These are phyloP conservation scores for Backusella australiensis DNA, from an alignment of 192 early-diverging fungal species.

Conservation along the genomic window DNA sequence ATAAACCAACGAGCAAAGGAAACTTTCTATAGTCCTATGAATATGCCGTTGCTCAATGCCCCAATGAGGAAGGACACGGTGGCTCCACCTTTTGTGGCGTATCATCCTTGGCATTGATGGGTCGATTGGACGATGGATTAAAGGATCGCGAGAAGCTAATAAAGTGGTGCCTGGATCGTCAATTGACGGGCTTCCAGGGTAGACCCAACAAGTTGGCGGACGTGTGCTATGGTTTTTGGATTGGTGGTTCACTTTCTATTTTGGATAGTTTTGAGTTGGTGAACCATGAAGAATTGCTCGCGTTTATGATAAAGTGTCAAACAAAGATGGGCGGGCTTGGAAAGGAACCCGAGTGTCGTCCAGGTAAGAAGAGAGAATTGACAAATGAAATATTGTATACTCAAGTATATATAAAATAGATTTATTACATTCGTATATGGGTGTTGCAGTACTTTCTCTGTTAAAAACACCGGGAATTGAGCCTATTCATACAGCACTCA, in stretches of 20 bases:
- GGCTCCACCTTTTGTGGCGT: slow-evolving; percentile 90
- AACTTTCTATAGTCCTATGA: slow-evolving; percentile 53
- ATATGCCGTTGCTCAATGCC: slow-evolving; percentile 74
- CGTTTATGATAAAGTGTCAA: slow-evolving; percentile 62
- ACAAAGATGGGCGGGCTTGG: slow-evolving; percentile 63
- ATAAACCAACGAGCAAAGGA: background rate
- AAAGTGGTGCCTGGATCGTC: slow-evolving; percentile 79
- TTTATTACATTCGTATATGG: slow-evolving; percentile 84
- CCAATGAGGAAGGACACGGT: slow-evolving; percentile 84
- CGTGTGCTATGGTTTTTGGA: slow-evolving; percentile 98
- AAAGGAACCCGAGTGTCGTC: slow-evolving; percentile 50
- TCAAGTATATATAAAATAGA: slow-evolving; percentile 46
- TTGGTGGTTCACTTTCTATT: slow-evolving; percentile 77
- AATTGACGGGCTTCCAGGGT: slow-evolving; percentile 87
- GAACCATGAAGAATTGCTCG: slow-evolving; percentile 48
- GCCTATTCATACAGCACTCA: slow-evolving; percentile 51
- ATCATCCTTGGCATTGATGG: slow-evolving; percentile 77
- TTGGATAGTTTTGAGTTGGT: slow-evolving; percentile 60
- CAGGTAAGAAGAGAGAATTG: slow-evolving; percentile 46
- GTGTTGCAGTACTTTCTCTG: slow-evolving; percentile 64
- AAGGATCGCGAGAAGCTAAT: slow-evolving; percentile 51
- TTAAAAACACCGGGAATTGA: slow-evolving; percentile 49
- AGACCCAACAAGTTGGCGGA: slow-evolving; percentile 84
- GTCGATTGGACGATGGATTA: slow-evolving; percentile 50
- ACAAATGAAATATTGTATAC: background rate